Conservation (phyloP, 768 basidiomycete species). For the Mycena rebaudengoi region DNA sequence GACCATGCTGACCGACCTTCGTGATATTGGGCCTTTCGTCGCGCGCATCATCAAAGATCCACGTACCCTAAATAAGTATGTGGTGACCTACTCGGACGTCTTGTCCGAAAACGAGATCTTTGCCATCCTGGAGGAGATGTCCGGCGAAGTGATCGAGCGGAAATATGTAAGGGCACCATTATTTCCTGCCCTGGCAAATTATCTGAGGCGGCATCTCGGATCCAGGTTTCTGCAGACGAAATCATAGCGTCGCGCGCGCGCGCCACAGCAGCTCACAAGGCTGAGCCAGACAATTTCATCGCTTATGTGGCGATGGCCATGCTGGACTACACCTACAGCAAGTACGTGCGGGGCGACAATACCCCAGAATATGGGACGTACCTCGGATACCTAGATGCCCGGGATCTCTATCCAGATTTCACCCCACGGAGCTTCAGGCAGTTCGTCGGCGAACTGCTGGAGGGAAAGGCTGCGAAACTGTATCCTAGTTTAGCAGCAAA, state of each 20-base stretch:
- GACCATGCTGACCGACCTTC: slow-evolving; percentile 29
- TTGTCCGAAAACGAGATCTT: slow-evolving; percentile 32
- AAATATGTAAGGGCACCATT: slow-evolving; percentile 6
- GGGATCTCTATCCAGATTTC: slow-evolving; percentile 39
- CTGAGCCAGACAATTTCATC: neutral
- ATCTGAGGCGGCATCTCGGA: neutral
- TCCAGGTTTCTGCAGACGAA: slow-evolving; percentile 5
- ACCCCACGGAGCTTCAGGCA: neutral
- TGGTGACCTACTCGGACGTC: slow-evolving; percentile 38
- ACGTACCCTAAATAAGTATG: slow-evolving; percentile 40
- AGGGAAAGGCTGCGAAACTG: slow-evolving; percentile 1
- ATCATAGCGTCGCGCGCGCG: slow-evolving; percentile 1
- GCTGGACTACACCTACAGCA: slow-evolving; percentile 29
- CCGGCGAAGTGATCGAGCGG: slow-evolving; percentile 32
- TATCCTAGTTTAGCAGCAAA: no score
- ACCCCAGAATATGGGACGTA: slow-evolving; percentile 30
- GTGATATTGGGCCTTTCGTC: slow-evolving; percentile 38
- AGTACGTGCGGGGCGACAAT: slow-evolving; percentile 40
- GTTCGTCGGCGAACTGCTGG: slow-evolving; percentile 10
- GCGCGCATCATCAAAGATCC: slow-evolving; percentile 40
- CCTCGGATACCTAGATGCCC: slow-evolving; percentile 37
- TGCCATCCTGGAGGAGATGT: slow-evolving; percentile 26
- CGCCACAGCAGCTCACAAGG: neutral
- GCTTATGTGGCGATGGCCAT: neutral
- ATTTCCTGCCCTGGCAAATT: neutral